Conservation (phyloP, 352 stramenopile species). For the Globisporangium polare region DNA sequence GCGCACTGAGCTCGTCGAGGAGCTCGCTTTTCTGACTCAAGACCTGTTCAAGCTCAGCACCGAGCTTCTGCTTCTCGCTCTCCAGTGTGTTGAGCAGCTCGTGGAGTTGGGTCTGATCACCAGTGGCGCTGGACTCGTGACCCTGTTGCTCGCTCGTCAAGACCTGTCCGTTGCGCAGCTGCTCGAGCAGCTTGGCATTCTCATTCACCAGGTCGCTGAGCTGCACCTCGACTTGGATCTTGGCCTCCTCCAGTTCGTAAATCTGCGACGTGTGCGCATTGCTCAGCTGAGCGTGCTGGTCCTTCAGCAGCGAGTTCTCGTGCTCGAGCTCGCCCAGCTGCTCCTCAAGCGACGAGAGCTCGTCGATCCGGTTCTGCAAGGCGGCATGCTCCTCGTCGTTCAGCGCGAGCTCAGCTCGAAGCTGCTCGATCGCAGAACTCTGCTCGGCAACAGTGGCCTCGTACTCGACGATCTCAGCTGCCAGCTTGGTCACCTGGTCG, state of each 20-base stretch:
- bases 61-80: constrained; percentile 20
- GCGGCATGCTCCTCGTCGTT: constrained; percentile 14
- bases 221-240: constrained; percentile 4
- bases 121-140: not conserved
- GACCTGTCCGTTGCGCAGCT: not conserved
- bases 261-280: constrained; percentile 1
- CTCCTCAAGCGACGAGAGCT: constrained; percentile 16
- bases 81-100: constrained; percentile 11
- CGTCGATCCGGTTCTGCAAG: constrained; percentile 14
- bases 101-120: not conserved
- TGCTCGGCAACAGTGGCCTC: constrained; percentile 17
- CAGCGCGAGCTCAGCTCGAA: constrained; percentile 7
- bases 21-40: constrained; percentile 33
- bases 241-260: constrained; percentile 9
- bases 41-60: constrained; percentile 26
- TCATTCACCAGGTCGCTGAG: not conserved
- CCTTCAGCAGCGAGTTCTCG: constrained; percentile 2
- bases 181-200: not conserved
- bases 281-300: not conserved
- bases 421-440: constrained; percentile 15
- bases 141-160: not conserved
- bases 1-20: constrained; percentile 38
- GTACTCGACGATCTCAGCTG: constrained; percentile 13
- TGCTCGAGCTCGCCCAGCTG: constrained; percentile 11
- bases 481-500: not conserved